Evolutionary conservation across 2,329 filamentous ascomycete genomes (phyloP), one percentile per base, ranked within the genome.

Genomic region (Pseudogymnoascus sp.): DNA sequence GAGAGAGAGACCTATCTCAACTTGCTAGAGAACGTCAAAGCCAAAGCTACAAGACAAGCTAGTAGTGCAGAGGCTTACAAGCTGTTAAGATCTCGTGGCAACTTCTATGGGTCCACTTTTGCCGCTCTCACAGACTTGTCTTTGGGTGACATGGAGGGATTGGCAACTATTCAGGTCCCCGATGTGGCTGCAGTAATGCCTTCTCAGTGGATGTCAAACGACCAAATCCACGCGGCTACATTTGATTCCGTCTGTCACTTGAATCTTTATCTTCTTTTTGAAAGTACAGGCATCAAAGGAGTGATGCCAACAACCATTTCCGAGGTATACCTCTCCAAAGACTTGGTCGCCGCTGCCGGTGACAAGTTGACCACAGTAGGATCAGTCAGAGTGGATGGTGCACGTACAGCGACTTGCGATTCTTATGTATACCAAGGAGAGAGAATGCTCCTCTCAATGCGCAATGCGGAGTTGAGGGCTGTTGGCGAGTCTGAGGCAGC

Each of bases 161-260:
- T 62, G 32, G 34, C 57, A 32, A 38, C 57, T 18, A 25, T 63
- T 11, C 8, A 18, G 9, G 35, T 62, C 14, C 60, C 60, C 12
- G 47, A 63, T 54, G 35, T 63, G 8, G 34, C 57, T 25, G n/a
- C 47, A n/a, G 22, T 32, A 3, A 63, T 63, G 62, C 62, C 62
- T 4, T 22, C 9, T 35, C 18, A 43, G 16, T 63, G 47, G 25
- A 57, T 57, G 43, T 39, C 37, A 39, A 39, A 39, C 37, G 37
- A 39, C 37, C 16, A 39, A 20, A 39, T 39, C 37, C 37, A 39
- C 37, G 37, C 37, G 16, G 37, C 37, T 39, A 39, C 37, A 39
- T 39, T 39, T 39, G 37, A 39, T 39, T 39, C 37, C 37, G 37
- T 39, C 37, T 39, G 37, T 39, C 37, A 39, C 37, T 39, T 39